phyloP scores from a whole-genome alignment of 305 asterid species.

The Salvia sclarea region DNA sequence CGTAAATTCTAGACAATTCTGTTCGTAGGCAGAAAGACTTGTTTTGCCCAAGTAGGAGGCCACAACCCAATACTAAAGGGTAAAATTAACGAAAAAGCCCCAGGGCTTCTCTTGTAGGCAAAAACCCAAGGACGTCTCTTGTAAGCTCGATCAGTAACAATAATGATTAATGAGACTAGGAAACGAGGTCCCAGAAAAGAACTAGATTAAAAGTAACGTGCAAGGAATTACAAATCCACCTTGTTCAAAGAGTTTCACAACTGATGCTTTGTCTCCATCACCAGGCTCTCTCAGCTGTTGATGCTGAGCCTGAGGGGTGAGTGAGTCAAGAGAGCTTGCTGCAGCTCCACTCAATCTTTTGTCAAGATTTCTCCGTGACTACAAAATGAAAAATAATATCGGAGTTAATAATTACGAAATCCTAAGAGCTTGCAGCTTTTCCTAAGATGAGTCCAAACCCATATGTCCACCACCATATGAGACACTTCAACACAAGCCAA shows the following conservation, averaged over 20 bases:
- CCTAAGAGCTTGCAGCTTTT: neutral
- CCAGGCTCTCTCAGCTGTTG: conserved; percentile 52
- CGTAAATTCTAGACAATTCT: neutral
- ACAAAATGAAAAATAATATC: conserved; percentile 23
- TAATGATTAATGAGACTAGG: conserved; percentile 3
- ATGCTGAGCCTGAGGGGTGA: conserved; percentile 49
- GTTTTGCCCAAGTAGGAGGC: neutral
- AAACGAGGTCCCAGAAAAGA: neutral
- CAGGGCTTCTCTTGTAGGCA: neutral
- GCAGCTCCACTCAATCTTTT: conserved; percentile 38
- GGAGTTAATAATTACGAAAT: conserved; percentile 1
- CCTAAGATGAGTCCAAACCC: neutral
- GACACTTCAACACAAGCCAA: neutral
- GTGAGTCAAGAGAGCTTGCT: conserved; percentile 49
- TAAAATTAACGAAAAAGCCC: neutral
- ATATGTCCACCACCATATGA: neutral
- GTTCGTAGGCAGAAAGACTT: neutral
- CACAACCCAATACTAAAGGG: neutral
- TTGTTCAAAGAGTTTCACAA: conserved; percentile 80
- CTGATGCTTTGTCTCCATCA: conserved; percentile 62
- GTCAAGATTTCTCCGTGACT: conserved; percentile 74
- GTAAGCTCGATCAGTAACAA: neutral
- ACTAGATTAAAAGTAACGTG: neutral
- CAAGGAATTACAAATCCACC: conserved; percentile 40
- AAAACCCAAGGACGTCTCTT: neutral